Conservation (phyloP, 345 rosid species). For the Euphorbia peplus region DNA sequence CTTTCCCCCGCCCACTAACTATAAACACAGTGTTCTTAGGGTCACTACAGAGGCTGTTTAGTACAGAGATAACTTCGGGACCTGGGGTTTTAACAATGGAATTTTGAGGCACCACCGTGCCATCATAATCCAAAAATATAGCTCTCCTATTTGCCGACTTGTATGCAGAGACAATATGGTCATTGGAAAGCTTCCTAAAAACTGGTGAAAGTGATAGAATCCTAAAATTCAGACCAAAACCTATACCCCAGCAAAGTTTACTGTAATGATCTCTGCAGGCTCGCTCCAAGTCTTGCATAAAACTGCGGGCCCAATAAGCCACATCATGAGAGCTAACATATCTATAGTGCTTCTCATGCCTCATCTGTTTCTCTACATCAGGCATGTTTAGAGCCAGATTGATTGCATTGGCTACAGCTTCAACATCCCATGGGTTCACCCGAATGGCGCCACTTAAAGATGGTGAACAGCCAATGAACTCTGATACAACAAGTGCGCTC, state of each 20-base stretch:
- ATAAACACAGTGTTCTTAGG: constrained; percentile 38
- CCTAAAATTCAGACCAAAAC: constrained; percentile 41
- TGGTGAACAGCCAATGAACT: constrained; percentile 47
- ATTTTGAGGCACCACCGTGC: constrained; percentile 38
- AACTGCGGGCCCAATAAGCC: constrained; percentile 42
- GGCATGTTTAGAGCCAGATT: constrained; percentile 28
- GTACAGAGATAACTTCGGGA: constrained; percentile 26
- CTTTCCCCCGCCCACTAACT: constrained; percentile 43
- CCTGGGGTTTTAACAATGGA: constrained; percentile 33
- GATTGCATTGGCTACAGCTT: constrained; percentile 41
- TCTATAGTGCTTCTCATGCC: constrained; percentile 45
- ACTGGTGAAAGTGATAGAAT: constrained; percentile 38
- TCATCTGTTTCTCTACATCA: constrained; percentile 33
- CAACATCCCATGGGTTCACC: constrained; percentile 48
- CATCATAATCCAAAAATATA: constrained; percentile 48
- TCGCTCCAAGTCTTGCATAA: constrained; percentile 39
- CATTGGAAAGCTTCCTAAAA: constrained; percentile 38
- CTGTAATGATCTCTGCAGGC: constrained; percentile 37
- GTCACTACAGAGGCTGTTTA: constrained; percentile 36
- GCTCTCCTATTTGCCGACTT: constrained; percentile 35
- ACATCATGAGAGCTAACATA: constrained; percentile 40
- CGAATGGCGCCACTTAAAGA: constrained; percentile 48
- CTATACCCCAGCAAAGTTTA: constrained; percentile 42
- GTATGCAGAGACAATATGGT: constrained; percentile 34
- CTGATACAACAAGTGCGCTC: constrained; percentile 44